These are phyloP conservation scores for Fonsecaea nubica DNA, from an alignment of 2,329 filamentous ascomycete species.

Conservation along the genomic window DNA sequence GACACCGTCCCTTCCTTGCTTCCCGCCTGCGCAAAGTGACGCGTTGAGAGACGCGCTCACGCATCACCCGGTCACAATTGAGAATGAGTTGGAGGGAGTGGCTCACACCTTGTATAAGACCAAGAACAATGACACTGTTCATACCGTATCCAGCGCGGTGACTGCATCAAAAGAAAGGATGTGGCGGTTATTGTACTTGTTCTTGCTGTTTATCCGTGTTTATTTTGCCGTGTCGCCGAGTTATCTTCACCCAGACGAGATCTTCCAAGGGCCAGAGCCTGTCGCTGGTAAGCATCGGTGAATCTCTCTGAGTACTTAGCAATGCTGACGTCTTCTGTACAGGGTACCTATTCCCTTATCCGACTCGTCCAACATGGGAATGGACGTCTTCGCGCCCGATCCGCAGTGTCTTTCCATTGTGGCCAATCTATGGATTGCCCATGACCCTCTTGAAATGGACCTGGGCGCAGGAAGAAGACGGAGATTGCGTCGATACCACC, in stretches of 20 bases:
- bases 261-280: conserved; percentile 97
- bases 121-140: conserved; percentile 33
- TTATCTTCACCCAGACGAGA: conserved; percentile 97
- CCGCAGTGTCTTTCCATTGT: conserved; percentile 94
- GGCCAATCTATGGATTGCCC: conserved; percentile 91
- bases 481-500: conserved; percentile 79
- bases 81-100: conserved; percentile 33
- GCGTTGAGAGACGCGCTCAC: conserved; percentile 31
- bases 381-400: conserved; percentile 88
- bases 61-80: conserved; percentile 22
- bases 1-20: neutral
- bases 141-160: conserved; percentile 28
- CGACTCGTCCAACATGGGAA: conserved; percentile 91
- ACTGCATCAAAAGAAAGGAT: conserved; percentile 56
- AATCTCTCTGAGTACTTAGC: neutral
- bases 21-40: conserved; percentile 12
- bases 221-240: conserved; percentile 94
- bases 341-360: conserved; percentile 94
- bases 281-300: conserved; percentile 74
- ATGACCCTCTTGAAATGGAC: conserved; percentile 93
- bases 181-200: conserved; percentile 89
- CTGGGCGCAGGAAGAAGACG: conserved; percentile 82
- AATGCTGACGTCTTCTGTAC: conserved; percentile 24
- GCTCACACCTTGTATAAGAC: conserved; percentile 20
- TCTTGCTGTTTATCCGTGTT: conserved; percentile 83